Percentiles rank a stretch among this genome's conserved stretches.
These are phyloP conservation scores for Gynandropsis gynandra DNA, from an alignment of 345 rosid species.

Conservation along the genomic window DNA sequence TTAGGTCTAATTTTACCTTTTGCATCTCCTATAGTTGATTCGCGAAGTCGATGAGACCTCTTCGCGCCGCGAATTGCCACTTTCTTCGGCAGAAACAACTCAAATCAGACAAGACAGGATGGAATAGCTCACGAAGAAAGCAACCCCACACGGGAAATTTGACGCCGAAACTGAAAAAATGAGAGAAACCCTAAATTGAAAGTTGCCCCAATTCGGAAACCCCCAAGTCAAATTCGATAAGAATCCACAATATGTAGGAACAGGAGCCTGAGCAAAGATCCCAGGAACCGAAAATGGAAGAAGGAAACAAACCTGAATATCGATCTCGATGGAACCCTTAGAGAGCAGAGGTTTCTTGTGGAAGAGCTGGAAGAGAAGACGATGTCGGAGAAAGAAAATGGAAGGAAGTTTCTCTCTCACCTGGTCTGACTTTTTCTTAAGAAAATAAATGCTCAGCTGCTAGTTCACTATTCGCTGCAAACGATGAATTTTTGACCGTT, in stretches of 20 bases:
- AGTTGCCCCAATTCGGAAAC: constrained; percentile 19
- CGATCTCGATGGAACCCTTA: constrained; percentile 8
- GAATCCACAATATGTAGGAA: constrained; percentile 7
- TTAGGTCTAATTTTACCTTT: constrained; percentile 20
- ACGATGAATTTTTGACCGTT: no score
- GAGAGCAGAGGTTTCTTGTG: no score
- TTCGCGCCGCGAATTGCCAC: not conserved
- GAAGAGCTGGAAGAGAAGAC: no score
- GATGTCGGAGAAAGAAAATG: no score
- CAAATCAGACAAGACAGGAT: constrained; percentile 12
- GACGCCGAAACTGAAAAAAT: constrained; percentile 2
- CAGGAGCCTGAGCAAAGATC: constrained; percentile 8
- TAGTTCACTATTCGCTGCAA: no score
- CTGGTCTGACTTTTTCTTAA: no score
- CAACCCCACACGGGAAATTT: not conserved
- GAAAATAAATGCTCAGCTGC: no score
- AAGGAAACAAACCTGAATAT: constrained; percentile 6
- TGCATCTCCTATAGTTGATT: constrained; percentile 14
- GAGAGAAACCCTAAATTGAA: constrained; percentile 25
- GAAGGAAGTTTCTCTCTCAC: no score
- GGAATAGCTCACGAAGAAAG: constrained; percentile 9
- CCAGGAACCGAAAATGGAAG: constrained; percentile 8
- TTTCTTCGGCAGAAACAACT: constrained; percentile 4
- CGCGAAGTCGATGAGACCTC: not conserved
- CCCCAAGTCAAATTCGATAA: constrained; percentile 17